These are phyloP conservation scores for Hevea brasiliensis DNA, from an alignment of 345 rosid species.

Conservation along the genomic window DNA sequence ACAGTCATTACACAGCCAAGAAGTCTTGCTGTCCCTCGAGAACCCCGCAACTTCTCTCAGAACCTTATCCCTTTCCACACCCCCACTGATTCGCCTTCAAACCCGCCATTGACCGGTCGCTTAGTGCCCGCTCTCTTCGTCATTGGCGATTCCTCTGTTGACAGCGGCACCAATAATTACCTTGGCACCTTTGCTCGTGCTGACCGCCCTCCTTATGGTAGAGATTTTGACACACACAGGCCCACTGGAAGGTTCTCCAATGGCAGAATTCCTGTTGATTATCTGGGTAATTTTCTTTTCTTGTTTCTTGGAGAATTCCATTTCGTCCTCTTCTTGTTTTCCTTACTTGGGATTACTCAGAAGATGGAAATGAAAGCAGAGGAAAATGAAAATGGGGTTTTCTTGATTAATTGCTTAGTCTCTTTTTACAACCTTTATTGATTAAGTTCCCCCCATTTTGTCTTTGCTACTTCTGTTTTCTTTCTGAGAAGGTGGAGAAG, in stretches of 20 bases:
- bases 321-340: too few relatives aligned
- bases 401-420: too few relatives aligned
- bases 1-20: constrained; percentile 20
- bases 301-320: too few relatives aligned
- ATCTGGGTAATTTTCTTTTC: constrained; percentile 43
- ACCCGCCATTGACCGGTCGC: background rate
- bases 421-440: too few relatives aligned
- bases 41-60: constrained; percentile 16
- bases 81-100: constrained; percentile 15
- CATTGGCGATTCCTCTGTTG: constrained; percentile 85
- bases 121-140: constrained; percentile 70
- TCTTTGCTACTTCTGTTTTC: background rate
- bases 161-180: constrained; percentile 79
- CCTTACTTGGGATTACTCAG: too few relatives aligned
- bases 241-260: constrained; percentile 88
- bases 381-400: too few relatives aligned
- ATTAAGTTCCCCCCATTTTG: too few relatives aligned
- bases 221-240: constrained; percentile 75
- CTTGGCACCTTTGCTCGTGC: constrained; percentile 87
- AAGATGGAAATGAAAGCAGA: too few relatives aligned
- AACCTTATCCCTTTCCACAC: constrained; percentile 13
- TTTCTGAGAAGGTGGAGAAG: constrained; percentile 6
- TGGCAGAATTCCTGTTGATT: constrained; percentile 88
- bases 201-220: constrained; percentile 84
- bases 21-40: constrained; percentile 27